Evolutionary conservation across 495 filamentous ascomycete species (phyloP).

Genomic region (Haplographium delicatum): DNA sequence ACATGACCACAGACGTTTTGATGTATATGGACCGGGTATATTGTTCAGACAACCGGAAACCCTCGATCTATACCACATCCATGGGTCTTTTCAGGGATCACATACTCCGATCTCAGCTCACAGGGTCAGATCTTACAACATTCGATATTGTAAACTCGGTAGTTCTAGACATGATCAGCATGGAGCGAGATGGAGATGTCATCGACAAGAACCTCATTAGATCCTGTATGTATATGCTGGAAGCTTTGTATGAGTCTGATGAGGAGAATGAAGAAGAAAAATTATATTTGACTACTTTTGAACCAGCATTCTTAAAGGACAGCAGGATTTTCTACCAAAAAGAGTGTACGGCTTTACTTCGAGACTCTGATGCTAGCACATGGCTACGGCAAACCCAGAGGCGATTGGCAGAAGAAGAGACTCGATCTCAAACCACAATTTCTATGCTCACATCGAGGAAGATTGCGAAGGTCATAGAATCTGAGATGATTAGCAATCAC

Average conservation of each 20-base stretch:
- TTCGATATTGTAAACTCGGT: constrained; percentile 72
- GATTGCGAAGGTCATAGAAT: constrained; percentile 72
- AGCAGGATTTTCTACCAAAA: constrained; percentile 69
- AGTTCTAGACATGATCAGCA: constrained; percentile 82
- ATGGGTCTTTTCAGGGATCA: constrained; percentile 86
- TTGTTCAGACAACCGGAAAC: constrained; percentile 61
- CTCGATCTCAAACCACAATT: constrained; percentile 74
- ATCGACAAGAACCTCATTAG: constrained; percentile 80
- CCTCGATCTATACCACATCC: constrained; percentile 73
- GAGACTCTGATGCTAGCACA: constrained; percentile 70
- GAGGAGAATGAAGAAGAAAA: constrained; percentile 68
- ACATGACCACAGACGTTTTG: constrained; percentile 93
- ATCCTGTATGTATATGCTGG: constrained; percentile 84
- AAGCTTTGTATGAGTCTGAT: constrained; percentile 78
- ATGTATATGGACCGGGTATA: constrained; percentile 97
- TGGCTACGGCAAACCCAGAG: constrained; percentile 76
- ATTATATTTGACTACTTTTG: constrained; percentile 80
- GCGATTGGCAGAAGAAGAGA: constrained; percentile 73
- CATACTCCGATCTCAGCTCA: constrained; percentile 50
- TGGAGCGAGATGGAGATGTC: constrained; percentile 86
- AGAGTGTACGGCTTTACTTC: constrained; percentile 69
- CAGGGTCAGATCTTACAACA: constrained; percentile 42
- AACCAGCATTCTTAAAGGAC: constrained; percentile 65
- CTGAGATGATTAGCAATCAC: constrained; percentile 69
- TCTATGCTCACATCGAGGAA: constrained; percentile 63